These are phyloP conservation scores for Sistotremastrum suecicum DNA, from an alignment of 768 basidiomycete species.

Conservation along the genomic window DNA sequence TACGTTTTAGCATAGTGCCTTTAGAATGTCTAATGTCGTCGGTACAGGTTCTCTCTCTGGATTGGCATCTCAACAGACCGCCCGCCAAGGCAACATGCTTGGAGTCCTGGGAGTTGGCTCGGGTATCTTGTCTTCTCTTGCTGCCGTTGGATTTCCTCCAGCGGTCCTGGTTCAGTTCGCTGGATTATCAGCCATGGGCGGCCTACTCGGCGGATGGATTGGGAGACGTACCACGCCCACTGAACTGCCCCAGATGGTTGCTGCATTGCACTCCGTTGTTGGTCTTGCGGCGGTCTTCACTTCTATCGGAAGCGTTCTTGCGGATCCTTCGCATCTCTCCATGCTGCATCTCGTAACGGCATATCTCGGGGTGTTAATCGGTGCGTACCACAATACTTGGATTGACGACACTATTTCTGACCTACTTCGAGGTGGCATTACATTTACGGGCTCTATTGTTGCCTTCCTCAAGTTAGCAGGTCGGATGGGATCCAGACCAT, in stretches of 20 bases:
- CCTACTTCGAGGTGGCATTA: conserved; percentile 46
- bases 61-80: conserved; percentile 64
- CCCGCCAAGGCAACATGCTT: conserved; percentile 78
- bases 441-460: conserved; percentile 82
- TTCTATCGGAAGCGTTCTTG: conserved; percentile 68
- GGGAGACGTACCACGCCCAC: conserved; percentile 78
- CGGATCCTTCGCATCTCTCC: conserved; percentile 52
- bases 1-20: neutral
- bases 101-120: conserved; percentile 76
- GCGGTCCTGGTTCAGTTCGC: conserved; percentile 69
- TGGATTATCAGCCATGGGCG: conserved; percentile 63
- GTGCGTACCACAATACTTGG: conserved; percentile 19
- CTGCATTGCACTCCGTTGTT: conserved; percentile 77
- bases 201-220: conserved; percentile 51
- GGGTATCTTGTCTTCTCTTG: conserved; percentile 67
- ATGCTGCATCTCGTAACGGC: conserved; percentile 71
- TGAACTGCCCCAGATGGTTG: conserved; percentile 74
- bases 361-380: conserved; percentile 76
- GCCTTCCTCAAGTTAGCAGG: conserved; percentile 83
- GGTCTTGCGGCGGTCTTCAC: conserved; percentile 84
- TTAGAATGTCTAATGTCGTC: neutral
- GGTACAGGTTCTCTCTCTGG: conserved; percentile 61
- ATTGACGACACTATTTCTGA: neutral
- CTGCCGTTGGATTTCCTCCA: conserved; percentile 70
- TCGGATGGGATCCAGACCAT: conserved; percentile 60